Percentiles rank a stretch among this genome's conserved stretches.
Conservation (phyloP, 1,284 basidiomycete genomes). For the Ceratorhiza oryzae-sativae region DNA sequence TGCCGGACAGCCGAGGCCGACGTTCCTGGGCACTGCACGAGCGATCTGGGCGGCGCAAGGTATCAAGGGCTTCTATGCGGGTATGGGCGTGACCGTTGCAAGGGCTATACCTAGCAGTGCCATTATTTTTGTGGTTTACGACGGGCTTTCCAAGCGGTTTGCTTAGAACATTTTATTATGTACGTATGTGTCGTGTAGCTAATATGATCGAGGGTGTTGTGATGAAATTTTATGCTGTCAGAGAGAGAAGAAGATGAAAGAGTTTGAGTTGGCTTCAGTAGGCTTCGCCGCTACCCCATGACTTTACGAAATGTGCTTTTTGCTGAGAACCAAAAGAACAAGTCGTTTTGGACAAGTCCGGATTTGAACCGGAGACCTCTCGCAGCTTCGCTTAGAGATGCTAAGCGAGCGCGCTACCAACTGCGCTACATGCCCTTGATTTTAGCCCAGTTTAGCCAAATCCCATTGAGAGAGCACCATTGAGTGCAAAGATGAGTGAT, state of each 20-base stretch:
- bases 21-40: slow-evolving; percentile 75
- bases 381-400: neutral
- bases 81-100: slow-evolving; percentile 92
- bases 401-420: slow-evolving; percentile 33
- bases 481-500: too few relatives aligned
- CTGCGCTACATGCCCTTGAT: slow-evolving; percentile 24
- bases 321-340: neutral
- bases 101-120: slow-evolving; percentile 89
- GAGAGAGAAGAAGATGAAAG: too few relatives aligned
- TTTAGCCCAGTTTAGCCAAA: too few relatives aligned
- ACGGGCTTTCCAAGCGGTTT: slow-evolving; percentile 71
- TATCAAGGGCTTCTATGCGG: slow-evolving; percentile 87
- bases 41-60: slow-evolving; percentile 83
- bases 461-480: too few relatives aligned
- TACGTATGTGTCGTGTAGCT: neutral
- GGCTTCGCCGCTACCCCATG: too few relatives aligned
- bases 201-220: neutral
- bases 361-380: slow-evolving; percentile 25
- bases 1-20: slow-evolving; percentile 52
- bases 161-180: slow-evolving; percentile 46
- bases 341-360: neutral
- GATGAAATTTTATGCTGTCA: too few relatives aligned
- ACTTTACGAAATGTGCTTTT: too few relatives aligned
- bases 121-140: slow-evolving; percentile 90
- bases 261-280: too few relatives aligned